Evolutionary conservation across 805 yeast species (phyloP), one percentile per base, ranked within the genome.

Genomic region (Candida oleophila): DNA sequence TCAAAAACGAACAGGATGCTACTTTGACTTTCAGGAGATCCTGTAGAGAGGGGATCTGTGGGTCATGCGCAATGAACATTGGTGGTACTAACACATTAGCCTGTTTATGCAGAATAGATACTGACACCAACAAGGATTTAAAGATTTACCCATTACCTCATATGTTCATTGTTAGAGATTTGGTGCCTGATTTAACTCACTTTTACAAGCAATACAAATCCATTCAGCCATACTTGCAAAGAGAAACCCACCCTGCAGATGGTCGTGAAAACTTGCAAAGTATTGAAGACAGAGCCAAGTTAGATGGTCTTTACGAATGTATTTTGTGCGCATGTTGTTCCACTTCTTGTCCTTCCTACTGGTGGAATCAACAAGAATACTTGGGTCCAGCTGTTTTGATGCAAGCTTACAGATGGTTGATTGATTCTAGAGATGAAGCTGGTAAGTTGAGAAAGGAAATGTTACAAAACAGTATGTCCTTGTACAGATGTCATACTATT

Each of bases 321-420:
- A 92, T 92, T 61, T 77, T 92, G 65, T 92, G 99, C 77, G 99
- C 99, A 9, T 91, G 99, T 75, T 92, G 99, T 73, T 91, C 97
- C 32, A 94, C 99, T 44, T 85, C 98, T 16, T 94, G 99, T 77
- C 99, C 99, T 45, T 91, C 98, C 2, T 94, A 94, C 81, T 94
- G 99, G 99, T 94, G 99, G 99, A 94, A 94, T 76, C 96, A 89
- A 76, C 96, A 91, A 73, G 96, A 94, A 77, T 94, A 94, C 74
- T 77, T 94, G 60, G 99, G 99, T 48, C 99, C 99, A 21, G 99
- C 99, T 25, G 98, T 94, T 46, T 81, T 94, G 69, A 88, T 94
- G 97, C 99, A 94, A 79, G 97, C 98, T 46, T 94, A 84, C 81
- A 86, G 99, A 78, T 94, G 99, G 99, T 83, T 94, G 78, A 82